phyloP scores from a whole-genome alignment of 805 yeast genomes.

The Wickerhamomyces subpelliculosus region DNA sequence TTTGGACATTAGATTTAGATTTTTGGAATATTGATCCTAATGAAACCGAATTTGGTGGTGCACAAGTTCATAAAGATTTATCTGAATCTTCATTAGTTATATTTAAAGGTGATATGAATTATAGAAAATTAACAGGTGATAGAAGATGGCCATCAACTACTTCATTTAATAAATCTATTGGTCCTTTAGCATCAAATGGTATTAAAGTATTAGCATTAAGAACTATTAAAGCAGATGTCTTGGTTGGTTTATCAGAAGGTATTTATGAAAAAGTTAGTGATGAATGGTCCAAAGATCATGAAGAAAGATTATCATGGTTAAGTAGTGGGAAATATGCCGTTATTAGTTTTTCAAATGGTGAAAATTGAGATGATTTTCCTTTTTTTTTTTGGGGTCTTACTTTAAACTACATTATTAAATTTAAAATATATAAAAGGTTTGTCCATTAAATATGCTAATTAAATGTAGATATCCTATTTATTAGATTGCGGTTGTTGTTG shows the following conservation, averaged over 20 bases:
- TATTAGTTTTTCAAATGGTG: slow-evolving; percentile 48
- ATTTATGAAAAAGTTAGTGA: slow-evolving; percentile 59
- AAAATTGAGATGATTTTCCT: no score
- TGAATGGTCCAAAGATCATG: slow-evolving; percentile 55
- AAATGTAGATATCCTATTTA: background rate
- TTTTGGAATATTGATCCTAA: slow-evolving; percentile 60
- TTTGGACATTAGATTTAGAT: slow-evolving; percentile 81
- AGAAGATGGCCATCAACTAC: slow-evolving; percentile 82
- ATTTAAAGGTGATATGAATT: slow-evolving; percentile 94
- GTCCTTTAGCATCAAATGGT: slow-evolving; percentile 54
- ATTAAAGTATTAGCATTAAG: slow-evolving; percentile 70
- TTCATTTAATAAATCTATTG: slow-evolving; percentile 64
- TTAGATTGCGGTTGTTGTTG: background rate
- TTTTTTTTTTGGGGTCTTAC: no score
- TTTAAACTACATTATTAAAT: slow-evolving; percentile 1
- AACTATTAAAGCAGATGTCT: slow-evolving; percentile 95
- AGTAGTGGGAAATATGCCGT: slow-evolving; percentile 94
- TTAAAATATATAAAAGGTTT: no score
- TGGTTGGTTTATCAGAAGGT: slow-evolving; percentile 76
- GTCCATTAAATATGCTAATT: no score
- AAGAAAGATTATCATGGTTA: slow-evolving; percentile 72
- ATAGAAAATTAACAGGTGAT: slow-evolving; percentile 90
- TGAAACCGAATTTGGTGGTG: slow-evolving; percentile 52
- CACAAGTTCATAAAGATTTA: slow-evolving; percentile 54
- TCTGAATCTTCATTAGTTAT: slow-evolving; percentile 62